phyloP scores from a whole-genome alignment of 2,329 filamentous ascomycete genomes.

The Fusarium nygamai region DNA sequence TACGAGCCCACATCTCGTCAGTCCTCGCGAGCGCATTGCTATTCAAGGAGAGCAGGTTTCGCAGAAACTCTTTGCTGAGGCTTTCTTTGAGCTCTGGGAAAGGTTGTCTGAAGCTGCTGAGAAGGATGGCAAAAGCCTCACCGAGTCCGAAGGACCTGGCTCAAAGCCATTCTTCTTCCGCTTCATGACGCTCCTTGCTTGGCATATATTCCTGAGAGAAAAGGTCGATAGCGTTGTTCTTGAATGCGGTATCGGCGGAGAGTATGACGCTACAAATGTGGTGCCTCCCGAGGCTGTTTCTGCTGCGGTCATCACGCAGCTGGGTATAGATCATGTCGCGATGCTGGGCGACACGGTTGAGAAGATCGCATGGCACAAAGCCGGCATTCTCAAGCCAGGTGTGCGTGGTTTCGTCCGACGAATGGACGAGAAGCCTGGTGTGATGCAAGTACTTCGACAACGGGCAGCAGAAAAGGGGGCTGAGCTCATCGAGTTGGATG shows the following conservation, averaged over 20 bases:
- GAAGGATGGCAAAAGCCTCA: conserved; percentile 46
- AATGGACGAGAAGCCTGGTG: conserved; percentile 47
- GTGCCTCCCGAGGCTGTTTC: conserved; percentile 70
- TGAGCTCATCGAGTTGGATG: conserved; percentile 54
- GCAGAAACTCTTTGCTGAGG: conserved; percentile 74
- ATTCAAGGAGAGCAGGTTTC: conserved; percentile 78
- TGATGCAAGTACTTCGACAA: conserved; percentile 64
- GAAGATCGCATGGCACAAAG: conserved; percentile 91
- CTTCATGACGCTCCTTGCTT: conserved; percentile 87
- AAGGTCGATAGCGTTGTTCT: conserved; percentile 82
- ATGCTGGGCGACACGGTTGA: conserved; percentile 83
- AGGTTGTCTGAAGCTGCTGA: conserved; percentile 55
- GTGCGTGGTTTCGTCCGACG: conserved; percentile 52
- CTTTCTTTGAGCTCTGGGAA: conserved; percentile 90
- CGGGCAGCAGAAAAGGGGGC: conserved; percentile 68
- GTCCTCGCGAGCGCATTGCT: conserved; percentile 84
- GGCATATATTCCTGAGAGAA: conserved; percentile 82
- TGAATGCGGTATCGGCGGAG: conserved; percentile 94
- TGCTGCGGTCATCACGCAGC: conserved; percentile 77
- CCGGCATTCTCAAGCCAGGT: conserved; percentile 81
- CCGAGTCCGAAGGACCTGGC: conserved; percentile 61
- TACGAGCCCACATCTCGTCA: conserved; percentile 86
- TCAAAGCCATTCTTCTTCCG: conserved; percentile 93
- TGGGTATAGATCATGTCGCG: conserved; percentile 86
- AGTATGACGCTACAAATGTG: conserved; percentile 93